A percentile compares a stretch with the other conserved stretches of the same genome.
Conservation (phyloP, 2,329 filamentous ascomycete genomes). For the Phialemoniopsis sp. region DNA sequence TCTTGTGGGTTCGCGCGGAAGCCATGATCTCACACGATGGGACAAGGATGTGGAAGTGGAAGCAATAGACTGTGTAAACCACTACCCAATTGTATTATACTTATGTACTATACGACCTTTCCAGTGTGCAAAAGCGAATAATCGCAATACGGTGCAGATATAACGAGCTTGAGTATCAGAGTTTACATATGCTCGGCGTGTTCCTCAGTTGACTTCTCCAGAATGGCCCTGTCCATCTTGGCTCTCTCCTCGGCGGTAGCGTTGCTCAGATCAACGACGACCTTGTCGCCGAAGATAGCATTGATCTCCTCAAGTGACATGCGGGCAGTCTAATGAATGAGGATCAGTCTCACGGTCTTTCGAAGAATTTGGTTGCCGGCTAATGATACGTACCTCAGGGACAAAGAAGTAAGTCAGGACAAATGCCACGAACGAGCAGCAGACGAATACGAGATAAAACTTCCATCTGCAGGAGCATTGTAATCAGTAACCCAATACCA, state of each 20-base stretch:
- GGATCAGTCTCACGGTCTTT: background rate
- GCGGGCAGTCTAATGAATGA: constrained; percentile 27
- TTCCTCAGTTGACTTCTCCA: constrained; percentile 2
- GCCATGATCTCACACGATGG: background rate
- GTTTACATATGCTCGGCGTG: background rate
- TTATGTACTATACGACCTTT: no score
- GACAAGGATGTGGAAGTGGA: background rate
- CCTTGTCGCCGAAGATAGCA: constrained; percentile 40
- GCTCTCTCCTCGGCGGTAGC: constrained; percentile 17
- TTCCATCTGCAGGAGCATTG: constrained; percentile 24
- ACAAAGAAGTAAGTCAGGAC: constrained; percentile 43
- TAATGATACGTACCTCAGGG: constrained; percentile 22
- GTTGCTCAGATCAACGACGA: constrained; percentile 5
- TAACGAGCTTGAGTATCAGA: no score
- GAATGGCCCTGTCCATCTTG: constrained; percentile 20
- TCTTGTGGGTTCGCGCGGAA: background rate
- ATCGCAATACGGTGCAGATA: no score
- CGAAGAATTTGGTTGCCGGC: background rate
- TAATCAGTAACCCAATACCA: background rate
- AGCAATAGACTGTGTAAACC: no score
- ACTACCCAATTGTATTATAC: no score
- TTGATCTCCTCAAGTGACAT: constrained; percentile 45
- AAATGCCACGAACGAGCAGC: constrained; percentile 31
- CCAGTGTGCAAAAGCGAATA: no score
- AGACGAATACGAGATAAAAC: constrained; percentile 51